Evolutionary conservation across 2,329 filamentous ascomycete genomes (phyloP).

Genomic region (Talaromyces verruculosus): DNA sequence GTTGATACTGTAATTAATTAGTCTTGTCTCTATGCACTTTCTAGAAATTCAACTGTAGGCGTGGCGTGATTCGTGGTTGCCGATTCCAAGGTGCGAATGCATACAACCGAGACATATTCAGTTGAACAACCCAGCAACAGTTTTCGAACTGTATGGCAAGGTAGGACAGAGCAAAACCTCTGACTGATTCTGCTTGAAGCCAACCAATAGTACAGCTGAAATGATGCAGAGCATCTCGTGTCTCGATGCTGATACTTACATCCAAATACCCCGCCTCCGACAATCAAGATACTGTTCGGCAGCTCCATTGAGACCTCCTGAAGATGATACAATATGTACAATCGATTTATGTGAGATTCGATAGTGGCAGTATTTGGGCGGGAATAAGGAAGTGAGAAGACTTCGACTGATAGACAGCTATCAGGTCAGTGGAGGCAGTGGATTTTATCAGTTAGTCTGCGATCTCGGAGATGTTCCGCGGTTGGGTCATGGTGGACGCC

Average conservation of each 20-base stretch:
- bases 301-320: slow-evolving; percentile 22
- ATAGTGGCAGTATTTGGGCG: not conserved
- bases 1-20: slow-evolving; percentile 52
- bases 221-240: not conserved
- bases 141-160: not conserved
- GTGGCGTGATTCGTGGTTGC: not conserved
- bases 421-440: not conserved
- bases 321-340: not conserved
- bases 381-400: not conserved
- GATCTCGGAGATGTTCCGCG: not conserved
- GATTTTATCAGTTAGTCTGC: not conserved
- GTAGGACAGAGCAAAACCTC: no score
- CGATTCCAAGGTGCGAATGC: not conserved
- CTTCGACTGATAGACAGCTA: not conserved
- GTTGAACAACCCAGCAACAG: not conserved
- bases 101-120: not conserved
- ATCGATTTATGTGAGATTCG: not conserved
- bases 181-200: no score
- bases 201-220: not conserved
- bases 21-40: not conserved
- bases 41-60: not conserved
- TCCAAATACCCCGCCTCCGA: slow-evolving; percentile 47
- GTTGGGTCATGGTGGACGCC: not conserved
- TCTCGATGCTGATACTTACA: slow-evolving; percentile 33
- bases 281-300: slow-evolving; percentile 42